Base-by-base conservation (phyloP, 192 early-diverging fungal species). In the Geranomyces michiganensis region DNA sequence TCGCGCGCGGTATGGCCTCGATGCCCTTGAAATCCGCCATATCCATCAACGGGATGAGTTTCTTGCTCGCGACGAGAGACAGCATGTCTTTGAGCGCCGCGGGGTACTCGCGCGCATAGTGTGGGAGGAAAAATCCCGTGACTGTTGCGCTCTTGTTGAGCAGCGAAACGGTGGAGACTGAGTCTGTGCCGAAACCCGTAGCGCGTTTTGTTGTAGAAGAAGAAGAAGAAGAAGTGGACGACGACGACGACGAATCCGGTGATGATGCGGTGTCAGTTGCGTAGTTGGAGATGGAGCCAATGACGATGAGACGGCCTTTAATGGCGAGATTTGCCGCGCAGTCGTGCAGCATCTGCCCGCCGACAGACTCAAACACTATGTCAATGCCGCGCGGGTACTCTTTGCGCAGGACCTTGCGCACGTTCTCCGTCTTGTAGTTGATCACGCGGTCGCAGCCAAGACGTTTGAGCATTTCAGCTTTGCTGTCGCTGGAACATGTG, bases 401-500 rank as follows among this genome's bases (percentile, higher is more conserved):
- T 33, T 79, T 81, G 65, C 76, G 78, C 59, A 88, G 58, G 1
- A 86, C 87, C 31, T 65, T 49, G 6, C 63, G 64, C 27, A 86
- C 59, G 56, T 84, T 71, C 60, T 88, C 84, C 24, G 73, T 85
- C 69, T 82, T 83, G 77, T 88, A 88, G 62, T 88, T 86, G 76
- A 88, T 79, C 13, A 83, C 81, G 14, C 84, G 67, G 60, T 86
- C 87, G 66, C 79, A 82, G 3, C 87, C 87, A 61, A 88, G 65
- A 44, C 66, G 53, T 64, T 81, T 85, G 24, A 88, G 76, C 71
- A 82, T 79, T 14, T 46, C 74, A 15, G 71, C 87, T 63, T 88
- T 88, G 0, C 65, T 74, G 53, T 79, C 82, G 56, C 69, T 72
- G 33, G 81, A 83, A 66, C 84, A 86, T 19, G 87, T 88, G 56